Evolutionary conservation across 208 protist genomes (phyloP), one percentile per base, ranked within the genome.

Genomic region (Vickermania spadyakhi): DNA sequence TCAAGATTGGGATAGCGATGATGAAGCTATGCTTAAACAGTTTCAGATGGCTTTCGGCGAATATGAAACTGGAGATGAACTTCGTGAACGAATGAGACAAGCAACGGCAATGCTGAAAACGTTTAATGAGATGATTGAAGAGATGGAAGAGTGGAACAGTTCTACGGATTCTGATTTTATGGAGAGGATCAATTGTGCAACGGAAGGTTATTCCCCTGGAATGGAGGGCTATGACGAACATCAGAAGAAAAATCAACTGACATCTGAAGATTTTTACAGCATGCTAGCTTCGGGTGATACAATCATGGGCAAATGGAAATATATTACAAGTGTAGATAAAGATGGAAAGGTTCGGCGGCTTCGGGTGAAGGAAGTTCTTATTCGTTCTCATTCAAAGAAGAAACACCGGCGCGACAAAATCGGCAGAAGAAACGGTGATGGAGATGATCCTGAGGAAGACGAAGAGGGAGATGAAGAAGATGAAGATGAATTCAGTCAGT

Each of bases 1-100:
- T 14, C 73, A 87, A 62, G 77, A 89, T 62, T 89, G 77, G 81
- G 69, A 75, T 41, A 71, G 79, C 54, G 87, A 89, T 45, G 87
- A 94, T 52, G 58, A 72, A 58, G 31, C 54, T 28, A 31, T 87
- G 13, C 45, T 70, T 4, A 63, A 62, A 31, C 51, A 55, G 26
- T 55, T 27, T 55, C 51, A 27, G 13, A 23, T 28, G 5, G 5
- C 51, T 28, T 55, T 27, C 21, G 51, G 51, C 7, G 51, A 55
- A 27, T 18, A 27, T 22, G 70, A 75, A 49, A 72, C 65, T 45
- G 62, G 65, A 14, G 68, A 74, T 0, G 61, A 64, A 28, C 55
- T 80, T 26, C 13, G 18, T n/a, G 36, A 45, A 18, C 36, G 36
- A n/a, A 45, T 45, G 36, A 7, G 36, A 45, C 36, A 64, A 31